phyloP scores from a whole-genome alignment of 1,284 basidiomycete species.

The Gymnopus androsaceus region DNA sequence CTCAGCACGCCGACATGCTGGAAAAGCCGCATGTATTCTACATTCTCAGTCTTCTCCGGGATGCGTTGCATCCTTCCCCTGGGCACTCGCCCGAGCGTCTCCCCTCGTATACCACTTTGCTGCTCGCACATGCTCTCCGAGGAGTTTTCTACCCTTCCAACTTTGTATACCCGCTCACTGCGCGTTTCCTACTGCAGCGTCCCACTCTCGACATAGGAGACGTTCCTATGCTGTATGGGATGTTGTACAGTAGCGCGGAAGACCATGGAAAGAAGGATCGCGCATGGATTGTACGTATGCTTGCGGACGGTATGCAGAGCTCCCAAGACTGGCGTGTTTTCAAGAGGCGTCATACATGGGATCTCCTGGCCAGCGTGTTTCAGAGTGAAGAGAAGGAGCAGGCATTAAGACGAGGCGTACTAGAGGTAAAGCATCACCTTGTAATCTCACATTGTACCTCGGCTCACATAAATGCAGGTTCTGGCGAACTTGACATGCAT shows the following conservation, averaged over 20 bases:
- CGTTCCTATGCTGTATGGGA: slow-evolving; percentile 83
- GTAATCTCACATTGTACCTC: background rate
- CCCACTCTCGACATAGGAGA: slow-evolving; percentile 74
- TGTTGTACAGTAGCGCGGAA: slow-evolving; percentile 80
- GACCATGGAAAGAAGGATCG: slow-evolving; percentile 81
- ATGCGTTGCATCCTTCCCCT: slow-evolving; percentile 46
- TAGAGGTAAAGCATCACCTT: slow-evolving; percentile 56
- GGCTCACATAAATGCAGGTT: slow-evolving; percentile 43
- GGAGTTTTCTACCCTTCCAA: slow-evolving; percentile 78
- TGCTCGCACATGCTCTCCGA: slow-evolving; percentile 79
- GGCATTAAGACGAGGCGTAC: slow-evolving; percentile 54
- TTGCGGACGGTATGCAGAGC: slow-evolving; percentile 78
- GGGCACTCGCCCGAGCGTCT: slow-evolving; percentile 47
- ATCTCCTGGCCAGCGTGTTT: slow-evolving; percentile 81
- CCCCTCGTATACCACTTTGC: slow-evolving; percentile 77
- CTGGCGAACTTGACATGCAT: slow-evolving; percentile 73
- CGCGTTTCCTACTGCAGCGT: slow-evolving; percentile 83
- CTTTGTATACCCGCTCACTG: slow-evolving; percentile 79
- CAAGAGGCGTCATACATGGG: slow-evolving; percentile 84
- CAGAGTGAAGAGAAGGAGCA: slow-evolving; percentile 61
- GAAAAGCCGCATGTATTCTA: slow-evolving; percentile 80
- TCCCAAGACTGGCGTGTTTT: slow-evolving; percentile 81
- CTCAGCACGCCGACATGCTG: slow-evolving; percentile 69
- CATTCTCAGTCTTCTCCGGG: slow-evolving; percentile 73
- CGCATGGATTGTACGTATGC: slow-evolving; percentile 84